These are phyloP conservation scores for Tolypocladium inflatum DNA, from an alignment of 2,329 filamentous ascomycete genomes.

Conservation along the genomic window DNA sequence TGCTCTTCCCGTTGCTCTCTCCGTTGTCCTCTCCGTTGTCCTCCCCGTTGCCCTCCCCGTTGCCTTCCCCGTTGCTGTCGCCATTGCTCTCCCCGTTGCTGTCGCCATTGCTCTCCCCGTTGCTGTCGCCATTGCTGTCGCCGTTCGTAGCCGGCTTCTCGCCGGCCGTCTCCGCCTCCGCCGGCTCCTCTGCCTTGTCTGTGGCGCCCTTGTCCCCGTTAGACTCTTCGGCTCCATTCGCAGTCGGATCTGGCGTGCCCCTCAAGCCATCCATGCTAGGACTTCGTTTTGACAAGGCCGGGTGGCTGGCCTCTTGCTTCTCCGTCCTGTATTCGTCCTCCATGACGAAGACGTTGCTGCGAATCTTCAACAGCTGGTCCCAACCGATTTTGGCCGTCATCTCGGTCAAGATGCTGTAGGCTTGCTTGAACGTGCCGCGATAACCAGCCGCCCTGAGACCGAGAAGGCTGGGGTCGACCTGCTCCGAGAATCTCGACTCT, in stretches of 20 bases:
- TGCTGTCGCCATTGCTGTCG: slow-evolving; percentile 18
- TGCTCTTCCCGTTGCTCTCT: slow-evolving; percentile 27
- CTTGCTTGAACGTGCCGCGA: slow-evolving; percentile 90
- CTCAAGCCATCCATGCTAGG: slow-evolving; percentile 72
- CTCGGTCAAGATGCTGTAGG: slow-evolving; percentile 87
- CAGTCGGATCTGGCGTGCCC: slow-evolving; percentile 53
- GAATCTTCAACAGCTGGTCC: slow-evolving; percentile 89
- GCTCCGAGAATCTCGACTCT: slow-evolving; percentile 69
- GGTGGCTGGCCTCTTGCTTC: slow-evolving; percentile 52
- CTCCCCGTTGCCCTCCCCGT: slow-evolving; percentile 11
- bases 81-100: slow-evolving; percentile 17
- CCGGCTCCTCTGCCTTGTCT: background rate
- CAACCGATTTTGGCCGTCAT: slow-evolving; percentile 96
- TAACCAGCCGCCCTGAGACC: slow-evolving; percentile 83
- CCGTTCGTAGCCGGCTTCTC: slow-evolving; percentile 4
- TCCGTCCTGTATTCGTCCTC: slow-evolving; percentile 96
- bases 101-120: slow-evolving; percentile 18
- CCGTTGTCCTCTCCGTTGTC: slow-evolving; percentile 20
- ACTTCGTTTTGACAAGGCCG: slow-evolving; percentile 49
- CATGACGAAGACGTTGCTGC: slow-evolving; percentile 98
- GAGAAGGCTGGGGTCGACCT: slow-evolving; percentile 77
- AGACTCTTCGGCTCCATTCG: slow-evolving; percentile 34
- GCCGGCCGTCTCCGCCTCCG: background rate
- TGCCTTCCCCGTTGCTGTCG: slow-evolving; percentile 14
- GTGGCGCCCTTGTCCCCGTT: slow-evolving; percentile 8